phyloP scores from a whole-genome alignment of 2,329 filamentous ascomycete species.

The Mycosphaerella arachidis region DNA sequence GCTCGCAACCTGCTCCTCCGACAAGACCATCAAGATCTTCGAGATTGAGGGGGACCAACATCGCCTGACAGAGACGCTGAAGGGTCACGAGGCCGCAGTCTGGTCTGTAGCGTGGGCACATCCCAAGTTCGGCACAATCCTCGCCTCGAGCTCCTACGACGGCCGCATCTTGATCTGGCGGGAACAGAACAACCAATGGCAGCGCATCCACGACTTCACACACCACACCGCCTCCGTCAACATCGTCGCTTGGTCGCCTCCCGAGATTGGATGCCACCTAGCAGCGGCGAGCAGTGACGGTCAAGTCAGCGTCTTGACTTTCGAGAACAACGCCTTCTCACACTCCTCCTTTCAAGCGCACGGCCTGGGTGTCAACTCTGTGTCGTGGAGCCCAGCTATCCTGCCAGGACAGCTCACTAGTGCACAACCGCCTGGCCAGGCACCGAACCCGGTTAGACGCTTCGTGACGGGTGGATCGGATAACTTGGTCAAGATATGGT shows the following conservation, averaged over 20 bases:
- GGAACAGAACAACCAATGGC: slow-evolving; percentile 61
- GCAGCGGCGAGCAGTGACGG: slow-evolving; percentile 94
- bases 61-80: slow-evolving; percentile 83
- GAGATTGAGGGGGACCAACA: slow-evolving; percentile 93
- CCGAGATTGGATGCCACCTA: slow-evolving; percentile 89
- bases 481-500: slow-evolving; percentile 91
- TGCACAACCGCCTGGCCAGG: slow-evolving; percentile 47
- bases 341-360: slow-evolving; percentile 88
- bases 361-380: slow-evolving; percentile 89
- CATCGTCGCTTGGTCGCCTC: slow-evolving; percentile 94
- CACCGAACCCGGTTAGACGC: slow-evolving; percentile 58
- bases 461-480: slow-evolving; percentile 96
- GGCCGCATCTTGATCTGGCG: slow-evolving; percentile 99
- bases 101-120: slow-evolving; percentile 99
- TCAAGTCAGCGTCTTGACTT: slow-evolving; percentile 88
- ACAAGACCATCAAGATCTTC: slow-evolving; percentile 99
- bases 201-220: slow-evolving; percentile 86
- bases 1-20: slow-evolving; percentile 93
- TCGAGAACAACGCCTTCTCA: slow-evolving; percentile 91
- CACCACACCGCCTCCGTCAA: slow-evolving; percentile 96
- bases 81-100: slow-evolving; percentile 96
- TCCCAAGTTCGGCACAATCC: slow-evolving; percentile 96
- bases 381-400: slow-evolving; percentile 88
- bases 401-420: slow-evolving; percentile 79
- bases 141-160: slow-evolving; percentile 92